A percentile compares a stretch with the other conserved stretches of the same genome.
Conservation (phyloP, 495 filamentous ascomycete genomes). For the Xylaria flabelliformis region DNA sequence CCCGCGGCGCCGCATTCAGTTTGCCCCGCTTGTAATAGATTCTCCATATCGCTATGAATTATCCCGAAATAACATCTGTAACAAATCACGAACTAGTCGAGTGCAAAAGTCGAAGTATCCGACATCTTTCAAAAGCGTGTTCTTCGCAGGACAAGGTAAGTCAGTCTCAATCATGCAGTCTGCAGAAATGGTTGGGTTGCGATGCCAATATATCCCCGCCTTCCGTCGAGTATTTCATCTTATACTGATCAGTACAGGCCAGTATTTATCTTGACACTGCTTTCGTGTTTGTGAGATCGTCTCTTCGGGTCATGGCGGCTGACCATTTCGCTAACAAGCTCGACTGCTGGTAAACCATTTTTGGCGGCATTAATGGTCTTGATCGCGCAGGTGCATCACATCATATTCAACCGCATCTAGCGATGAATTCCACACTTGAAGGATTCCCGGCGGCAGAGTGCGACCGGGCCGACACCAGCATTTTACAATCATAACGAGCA, state of each 20-base stretch:
- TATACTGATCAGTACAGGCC: background rate
- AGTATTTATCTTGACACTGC: too few species aligned
- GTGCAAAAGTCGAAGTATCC: too few species aligned
- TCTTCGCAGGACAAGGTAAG: background rate
- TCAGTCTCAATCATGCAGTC: too few species aligned
- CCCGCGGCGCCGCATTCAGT: conserved; percentile 13
- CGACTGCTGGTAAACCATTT: background rate
- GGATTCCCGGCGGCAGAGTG: background rate
- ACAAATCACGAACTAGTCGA: too few species aligned
- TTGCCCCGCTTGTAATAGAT: background rate
- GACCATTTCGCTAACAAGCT: background rate
- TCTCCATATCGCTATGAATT: conserved; percentile 26
- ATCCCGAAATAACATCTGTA: conserved; percentile 7
- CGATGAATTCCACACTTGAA: background rate
- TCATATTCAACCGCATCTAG: background rate
- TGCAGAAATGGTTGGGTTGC: too few species aligned
- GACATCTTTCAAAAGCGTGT: background rate
- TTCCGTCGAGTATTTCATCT: background rate
- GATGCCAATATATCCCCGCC: background rate
- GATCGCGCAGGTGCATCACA: background rate
- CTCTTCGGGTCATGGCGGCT: background rate
- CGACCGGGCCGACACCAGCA: background rate
- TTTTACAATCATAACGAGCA: background rate
- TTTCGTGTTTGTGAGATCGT: background rate
- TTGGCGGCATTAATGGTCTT: background rate